A percentile compares a stretch with the other conserved stretches of the same genome.
phyloP scores from a whole-genome alignment of 345 rosid genomes.

The Streptanthus diversifolius region DNA sequence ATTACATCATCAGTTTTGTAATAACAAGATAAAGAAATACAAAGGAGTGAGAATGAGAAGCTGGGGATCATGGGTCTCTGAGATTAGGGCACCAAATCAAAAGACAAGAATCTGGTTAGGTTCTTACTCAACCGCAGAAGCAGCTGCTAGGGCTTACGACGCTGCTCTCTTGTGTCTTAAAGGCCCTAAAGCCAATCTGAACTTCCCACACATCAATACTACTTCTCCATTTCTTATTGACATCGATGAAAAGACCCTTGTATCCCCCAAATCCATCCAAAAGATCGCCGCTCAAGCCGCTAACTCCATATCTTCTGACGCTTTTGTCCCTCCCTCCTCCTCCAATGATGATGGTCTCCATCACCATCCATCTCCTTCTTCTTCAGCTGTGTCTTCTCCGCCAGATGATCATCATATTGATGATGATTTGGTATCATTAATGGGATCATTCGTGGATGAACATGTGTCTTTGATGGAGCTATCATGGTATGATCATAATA shows the following conservation, averaged over 20 bases:
- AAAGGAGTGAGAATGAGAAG: constrained; percentile 98
- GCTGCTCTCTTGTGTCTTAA: constrained; percentile 93
- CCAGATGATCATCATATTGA: constrained; percentile 16
- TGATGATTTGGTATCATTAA: constrained; percentile 29
- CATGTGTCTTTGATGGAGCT: constrained; percentile 32
- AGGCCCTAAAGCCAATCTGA: constrained; percentile 75
- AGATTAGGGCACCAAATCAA: constrained; percentile 93
- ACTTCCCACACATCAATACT: constrained; percentile 60
- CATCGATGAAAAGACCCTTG: constrained; percentile 34
- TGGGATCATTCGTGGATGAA: constrained; percentile 29
- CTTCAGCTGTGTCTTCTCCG: constrained; percentile 14
- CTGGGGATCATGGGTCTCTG: constrained; percentile 99
- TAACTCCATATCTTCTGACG: constrained; percentile 26
- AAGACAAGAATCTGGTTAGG: constrained; percentile 98
- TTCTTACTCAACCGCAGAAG: constrained; percentile 90
- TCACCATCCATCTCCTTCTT: constrained; percentile 22
- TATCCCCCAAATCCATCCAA: constrained; percentile 93
- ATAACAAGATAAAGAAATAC: constrained; percentile 57
- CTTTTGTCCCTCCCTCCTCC: constrained; percentile 22
- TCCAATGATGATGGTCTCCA: not conserved
- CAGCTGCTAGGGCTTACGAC: constrained; percentile 96
- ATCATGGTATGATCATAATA: constrained; percentile 28
- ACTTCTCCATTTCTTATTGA: constrained; percentile 36
- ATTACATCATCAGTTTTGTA: constrained; percentile 17
- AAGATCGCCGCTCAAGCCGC: constrained; percentile 87